A percentile compares a stretch with the other conserved stretches of the same genome.
Conservation (phyloP, 2,329 filamentous ascomycete species). For the Penicillium polonicum region DNA sequence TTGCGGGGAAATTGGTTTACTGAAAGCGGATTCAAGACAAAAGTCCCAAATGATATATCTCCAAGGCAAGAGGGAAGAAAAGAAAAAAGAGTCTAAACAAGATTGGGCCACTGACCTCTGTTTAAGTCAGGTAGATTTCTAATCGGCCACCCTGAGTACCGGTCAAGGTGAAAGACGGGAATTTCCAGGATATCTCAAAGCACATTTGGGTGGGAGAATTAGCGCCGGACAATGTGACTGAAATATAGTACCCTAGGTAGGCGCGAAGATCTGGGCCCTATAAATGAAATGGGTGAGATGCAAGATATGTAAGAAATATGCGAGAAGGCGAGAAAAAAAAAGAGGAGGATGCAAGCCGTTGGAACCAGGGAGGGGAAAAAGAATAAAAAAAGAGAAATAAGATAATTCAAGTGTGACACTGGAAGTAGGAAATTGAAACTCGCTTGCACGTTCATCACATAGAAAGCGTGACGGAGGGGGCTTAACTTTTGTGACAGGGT, state of each 20-base stretch:
- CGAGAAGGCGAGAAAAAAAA: slow-evolving; percentile 13
- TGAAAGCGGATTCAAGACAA: background rate
- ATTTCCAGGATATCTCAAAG: slow-evolving; percentile 16
- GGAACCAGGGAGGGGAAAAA: slow-evolving; percentile 10
- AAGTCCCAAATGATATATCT: slow-evolving; percentile 4
- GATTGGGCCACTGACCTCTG: slow-evolving; percentile 18
- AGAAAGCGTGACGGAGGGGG: slow-evolving; percentile 21
- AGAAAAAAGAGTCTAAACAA: slow-evolving; percentile 8
- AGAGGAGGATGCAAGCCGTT: slow-evolving; percentile 7
- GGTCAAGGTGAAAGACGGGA: slow-evolving; percentile 17
- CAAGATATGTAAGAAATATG: slow-evolving; percentile 12
- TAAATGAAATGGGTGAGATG: slow-evolving; percentile 16
- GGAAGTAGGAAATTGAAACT: slow-evolving; percentile 8
- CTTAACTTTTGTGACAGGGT: slow-evolving; percentile 24
- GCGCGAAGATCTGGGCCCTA: slow-evolving; percentile 18
- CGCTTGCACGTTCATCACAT: slow-evolving; percentile 27
- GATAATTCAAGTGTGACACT: slow-evolving; percentile 11
- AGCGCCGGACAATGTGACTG: slow-evolving; percentile 15
- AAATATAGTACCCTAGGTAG: slow-evolving; percentile 1
- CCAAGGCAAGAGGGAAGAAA: slow-evolving; percentile 2
- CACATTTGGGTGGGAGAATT: slow-evolving; percentile 18
- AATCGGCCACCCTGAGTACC: slow-evolving; percentile 19
- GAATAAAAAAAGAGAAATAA: slow-evolving; percentile 8
- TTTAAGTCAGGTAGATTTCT: slow-evolving; percentile 16
- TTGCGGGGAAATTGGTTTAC: background rate